Evolutionary conservation across 352 stramenopile species (phyloP).

Genomic region (Globisporangium polare): DNA sequence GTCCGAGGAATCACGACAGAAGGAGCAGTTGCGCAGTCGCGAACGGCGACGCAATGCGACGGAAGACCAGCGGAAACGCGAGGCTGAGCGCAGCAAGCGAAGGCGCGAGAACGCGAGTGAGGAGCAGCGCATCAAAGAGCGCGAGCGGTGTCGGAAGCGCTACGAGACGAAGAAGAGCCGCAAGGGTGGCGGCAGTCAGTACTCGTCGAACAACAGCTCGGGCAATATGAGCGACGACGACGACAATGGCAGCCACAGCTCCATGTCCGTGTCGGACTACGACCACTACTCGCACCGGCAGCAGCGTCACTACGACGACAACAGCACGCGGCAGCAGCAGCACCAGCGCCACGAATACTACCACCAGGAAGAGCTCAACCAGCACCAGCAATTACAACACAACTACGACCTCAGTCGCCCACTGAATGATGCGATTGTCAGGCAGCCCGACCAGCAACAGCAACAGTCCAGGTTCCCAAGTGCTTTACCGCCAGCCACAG

Average conservation of each 20-base stretch:
- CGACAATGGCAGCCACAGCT: constrained; percentile 4
- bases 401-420: background rate
- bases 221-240: constrained; percentile 1
- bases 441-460: background rate
- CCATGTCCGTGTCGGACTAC: constrained; percentile 3
- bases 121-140: constrained; percentile 52
- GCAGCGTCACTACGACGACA: background rate
- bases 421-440: constrained; percentile 1
- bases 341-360: background rate
- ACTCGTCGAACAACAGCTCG: constrained; percentile 1
- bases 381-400: background rate
- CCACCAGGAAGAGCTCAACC: background rate
- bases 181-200: background rate
- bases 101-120: constrained; percentile 59
- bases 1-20: constrained; percentile 33
- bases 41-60: constrained; percentile 60
- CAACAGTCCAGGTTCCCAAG: background rate
- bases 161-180: constrained; percentile 59
- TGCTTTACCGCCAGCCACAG: background rate
- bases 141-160: constrained; percentile 58
- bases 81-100: constrained; percentile 51
- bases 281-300: background rate
- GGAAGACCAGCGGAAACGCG: constrained; percentile 56
- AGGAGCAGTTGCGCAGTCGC: constrained; percentile 55
- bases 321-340: background rate